Percentiles rank a stretch among this genome's conserved stretches.
Conservation (phyloP, 176 grass and related monocot genomes). For the Panicum miliaceum region DNA sequence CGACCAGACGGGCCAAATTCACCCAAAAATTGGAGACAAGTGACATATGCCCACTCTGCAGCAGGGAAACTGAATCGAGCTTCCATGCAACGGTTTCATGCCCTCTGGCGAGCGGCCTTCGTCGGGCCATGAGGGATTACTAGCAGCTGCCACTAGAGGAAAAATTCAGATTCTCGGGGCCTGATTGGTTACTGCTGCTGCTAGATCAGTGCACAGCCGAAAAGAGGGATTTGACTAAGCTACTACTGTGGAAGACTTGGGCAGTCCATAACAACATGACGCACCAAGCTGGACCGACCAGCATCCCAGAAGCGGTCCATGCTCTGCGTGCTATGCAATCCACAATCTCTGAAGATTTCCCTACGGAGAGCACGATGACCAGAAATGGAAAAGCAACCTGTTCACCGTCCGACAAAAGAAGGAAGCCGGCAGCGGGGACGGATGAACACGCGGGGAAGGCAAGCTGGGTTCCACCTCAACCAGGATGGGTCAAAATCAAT, state of each 20-base stretch:
- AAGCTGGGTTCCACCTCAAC: not conserved
- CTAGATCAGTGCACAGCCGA: accelerated
- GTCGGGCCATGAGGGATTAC: not conserved
- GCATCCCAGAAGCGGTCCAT: not conserved
- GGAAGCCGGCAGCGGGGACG: no score
- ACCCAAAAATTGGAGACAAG: accelerated
- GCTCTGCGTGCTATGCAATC: accelerated
- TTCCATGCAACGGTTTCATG: not conserved
- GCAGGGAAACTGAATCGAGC: not conserved
- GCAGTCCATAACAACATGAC: not conserved
- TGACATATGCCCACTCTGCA: not conserved
- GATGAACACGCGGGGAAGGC: accelerated
- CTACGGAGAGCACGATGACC: no score
- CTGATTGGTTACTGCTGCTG: not conserved
- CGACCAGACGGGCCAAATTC: not conserved
- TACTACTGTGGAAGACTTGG: not conserved
- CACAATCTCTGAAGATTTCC: no score
- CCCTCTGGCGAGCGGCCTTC: not conserved
- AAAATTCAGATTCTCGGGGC: not conserved
- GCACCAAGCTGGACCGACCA: not conserved
- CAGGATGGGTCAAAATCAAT: not conserved
- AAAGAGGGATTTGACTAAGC: not conserved
- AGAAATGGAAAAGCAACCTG: not conserved
- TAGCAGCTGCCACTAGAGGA: not conserved
- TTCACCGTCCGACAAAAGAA: not conserved